Evolutionary conservation across 345 rosid species (phyloP), one percentile per base, ranked within the genome.

Genomic region (Laguncularia racemosa): DNA sequence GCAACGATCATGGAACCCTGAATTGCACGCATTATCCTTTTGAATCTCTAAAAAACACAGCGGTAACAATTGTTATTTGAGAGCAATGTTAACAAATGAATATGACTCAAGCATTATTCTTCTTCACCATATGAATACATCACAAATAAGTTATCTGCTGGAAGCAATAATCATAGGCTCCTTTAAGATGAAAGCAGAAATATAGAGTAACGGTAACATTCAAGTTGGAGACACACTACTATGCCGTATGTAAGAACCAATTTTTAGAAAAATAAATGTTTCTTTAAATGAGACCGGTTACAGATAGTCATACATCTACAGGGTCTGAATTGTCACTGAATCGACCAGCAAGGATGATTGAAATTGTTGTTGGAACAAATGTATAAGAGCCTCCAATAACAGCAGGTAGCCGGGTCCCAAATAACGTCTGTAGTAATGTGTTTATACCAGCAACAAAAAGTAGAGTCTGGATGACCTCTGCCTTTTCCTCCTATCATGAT

Each of bases 1-100:
- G 99, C 95, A 26, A 93, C 86, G 67, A 95, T 95, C 16, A 95
- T 76, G 28, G 99, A 74, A 67, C 99, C 99, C 76, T 95, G 99
- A 16, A 80, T 88, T 57, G 95, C 96, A 60, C 99, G 81, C 90
- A 95, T 90, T 56, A 60, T 90, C 77, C 77, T 84, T 59, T 68
- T 71, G 68, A 95, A 95, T 57, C 81, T 80, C 99, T 93, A 84
- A 57, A 47, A 14, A 57, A 61, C n/a, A 57, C 46, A 48, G 21
- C 21, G 15, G 47, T 16, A 50, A 20, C 13, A 19, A 57, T 46
- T 47, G 50, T 47, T 4, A 47, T 47, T 14, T 2, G n/a, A 16
- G 16, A 47, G 50, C 18, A 47, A 47, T 14, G 6, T 14, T 14
- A 16, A 47, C 9, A 12, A 33, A 33, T 33, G 11, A 33, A 26